Conservation (phyloP, 148 eudicot species). For the Amaranthus hypochondriacus region DNA sequence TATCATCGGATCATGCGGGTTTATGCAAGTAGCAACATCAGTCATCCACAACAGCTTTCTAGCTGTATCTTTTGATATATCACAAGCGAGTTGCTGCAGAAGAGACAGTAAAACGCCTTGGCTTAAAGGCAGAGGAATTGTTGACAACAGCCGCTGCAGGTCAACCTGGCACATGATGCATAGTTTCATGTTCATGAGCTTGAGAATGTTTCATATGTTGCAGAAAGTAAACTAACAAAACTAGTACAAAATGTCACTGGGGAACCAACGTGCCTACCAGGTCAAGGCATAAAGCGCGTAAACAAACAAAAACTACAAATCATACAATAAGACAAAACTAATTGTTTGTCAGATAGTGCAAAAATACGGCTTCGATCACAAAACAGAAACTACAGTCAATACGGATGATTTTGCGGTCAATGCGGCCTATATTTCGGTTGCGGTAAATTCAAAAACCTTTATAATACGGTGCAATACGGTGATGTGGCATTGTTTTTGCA, state of each 20-base stretch:
- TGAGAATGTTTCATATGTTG: neutral
- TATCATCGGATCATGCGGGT: slow-evolving; percentile 75
- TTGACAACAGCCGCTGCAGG: slow-evolving; percentile 47
- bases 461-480: too few species aligned
- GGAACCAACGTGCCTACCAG: neutral
- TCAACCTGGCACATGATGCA: slow-evolving; percentile 49
- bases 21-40: slow-evolving; percentile 69
- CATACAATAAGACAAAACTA: too few species aligned
- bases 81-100: slow-evolving; percentile 92
- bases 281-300: neutral
- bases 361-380: too few species aligned
- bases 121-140: slow-evolving; percentile 63
- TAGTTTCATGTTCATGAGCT: neutral
- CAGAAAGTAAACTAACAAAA: neutral
- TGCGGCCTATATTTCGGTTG: too few species aligned
- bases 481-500: too few species aligned
- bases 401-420: too few species aligned
- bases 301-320: neutral
- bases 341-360: too few species aligned
- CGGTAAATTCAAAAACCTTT: too few species aligned
- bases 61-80: slow-evolving; percentile 53
- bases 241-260: neutral
- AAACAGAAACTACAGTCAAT: too few species aligned
- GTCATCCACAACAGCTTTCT: slow-evolving; percentile 77
- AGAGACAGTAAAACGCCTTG: slow-evolving; percentile 95